Evolutionary conservation across 306 rosid genomes (phyloP), one percentile per base, ranked within the genome.

Genomic region (Fagus crenata): DNA sequence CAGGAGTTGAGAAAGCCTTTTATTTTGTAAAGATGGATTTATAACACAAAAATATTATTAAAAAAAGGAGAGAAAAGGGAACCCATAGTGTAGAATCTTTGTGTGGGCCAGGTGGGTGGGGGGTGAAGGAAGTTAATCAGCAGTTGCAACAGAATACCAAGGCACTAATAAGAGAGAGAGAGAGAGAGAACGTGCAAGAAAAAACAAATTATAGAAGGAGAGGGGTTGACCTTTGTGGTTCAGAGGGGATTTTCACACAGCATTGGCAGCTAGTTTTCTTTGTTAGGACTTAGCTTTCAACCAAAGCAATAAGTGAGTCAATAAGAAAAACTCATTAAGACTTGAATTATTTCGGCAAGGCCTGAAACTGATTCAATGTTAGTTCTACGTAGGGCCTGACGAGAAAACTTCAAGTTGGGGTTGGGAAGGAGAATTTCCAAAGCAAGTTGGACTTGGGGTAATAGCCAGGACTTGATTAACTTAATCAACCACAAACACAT

Each of bases 161-260:
- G 64, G 71, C 41, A 51, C 43, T 13, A 61, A 58, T 6, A 4
- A 53, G 39, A 22, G 55, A 49, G 15, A 71, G 43, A 18, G 54
- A 73, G 61, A 79, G 63, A 71, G 71, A 74, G 82, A 81, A 76
- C 84, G 91, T 76, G 92, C 76, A 42, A 49, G 55, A 49, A 35
- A 39, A 84, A 81, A 71, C 53, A 71, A 69, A 71, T 6, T 49
- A 63, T 78, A 63, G 17, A 3, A 53, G 68, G 49, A 74, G 72
- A 40, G 56, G 80, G 72, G 92, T 92, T 89, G 95, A 87, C 95
- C 87, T 79, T 85, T 79, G 86, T 75, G 85, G 86, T 81, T 78
- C 43, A 71, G 68, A 80, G 74, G 43, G 74, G 80, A 61, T 85
- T 88, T 78, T 28, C 32, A 43, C 72, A 60, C 4, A 2, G 58